phyloP scores from a whole-genome alignment of 2,329 filamentous ascomycete genomes.

The Colletotrichum tropicicola region DNA sequence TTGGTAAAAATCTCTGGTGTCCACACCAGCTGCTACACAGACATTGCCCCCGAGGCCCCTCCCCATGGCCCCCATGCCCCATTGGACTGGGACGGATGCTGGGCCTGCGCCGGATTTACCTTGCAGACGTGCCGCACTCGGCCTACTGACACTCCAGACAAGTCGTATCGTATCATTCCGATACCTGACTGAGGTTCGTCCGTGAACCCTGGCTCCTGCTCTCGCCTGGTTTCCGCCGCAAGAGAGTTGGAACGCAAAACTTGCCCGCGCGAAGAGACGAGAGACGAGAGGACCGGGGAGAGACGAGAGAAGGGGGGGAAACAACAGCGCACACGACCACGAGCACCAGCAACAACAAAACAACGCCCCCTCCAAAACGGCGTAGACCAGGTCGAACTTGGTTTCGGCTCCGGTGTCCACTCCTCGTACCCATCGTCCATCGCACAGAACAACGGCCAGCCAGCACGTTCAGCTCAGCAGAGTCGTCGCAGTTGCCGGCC shows the following conservation, averaged over 20 bases:
- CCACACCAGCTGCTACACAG: constrained; percentile 29
- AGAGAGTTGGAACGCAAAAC: constrained; percentile 22
- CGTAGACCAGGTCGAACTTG: not conserved
- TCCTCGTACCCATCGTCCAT: not conserved
- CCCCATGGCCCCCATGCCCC: constrained; percentile 25
- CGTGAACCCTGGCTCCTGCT: constrained; percentile 28
- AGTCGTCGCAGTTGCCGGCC: constrained; percentile 6
- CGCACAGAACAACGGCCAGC: not conserved
- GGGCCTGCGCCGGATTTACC: constrained; percentile 38
- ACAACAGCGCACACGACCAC: constrained; percentile 6
- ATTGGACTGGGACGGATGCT: constrained; percentile 28
- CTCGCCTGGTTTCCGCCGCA: constrained; percentile 10
- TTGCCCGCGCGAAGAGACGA: constrained; percentile 10
- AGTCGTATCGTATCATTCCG: constrained; percentile 33
- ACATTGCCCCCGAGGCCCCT: constrained; percentile 27
- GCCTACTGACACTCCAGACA: constrained; percentile 32
- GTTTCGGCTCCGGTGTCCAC: constrained; percentile 16
- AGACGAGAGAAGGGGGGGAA: not conserved
- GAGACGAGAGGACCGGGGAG: not conserved
- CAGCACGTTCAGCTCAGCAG: not conserved
- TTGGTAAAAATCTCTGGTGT: constrained; percentile 33
- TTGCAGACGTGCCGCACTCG: constrained; percentile 35
- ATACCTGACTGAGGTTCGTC: constrained; percentile 34
- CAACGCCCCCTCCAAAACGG: not conserved
- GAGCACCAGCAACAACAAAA: constrained; percentile 2